Evolutionary conservation across 1,284 basidiomycete species (phyloP).

Genomic region (Rhodotorula sp.): DNA sequence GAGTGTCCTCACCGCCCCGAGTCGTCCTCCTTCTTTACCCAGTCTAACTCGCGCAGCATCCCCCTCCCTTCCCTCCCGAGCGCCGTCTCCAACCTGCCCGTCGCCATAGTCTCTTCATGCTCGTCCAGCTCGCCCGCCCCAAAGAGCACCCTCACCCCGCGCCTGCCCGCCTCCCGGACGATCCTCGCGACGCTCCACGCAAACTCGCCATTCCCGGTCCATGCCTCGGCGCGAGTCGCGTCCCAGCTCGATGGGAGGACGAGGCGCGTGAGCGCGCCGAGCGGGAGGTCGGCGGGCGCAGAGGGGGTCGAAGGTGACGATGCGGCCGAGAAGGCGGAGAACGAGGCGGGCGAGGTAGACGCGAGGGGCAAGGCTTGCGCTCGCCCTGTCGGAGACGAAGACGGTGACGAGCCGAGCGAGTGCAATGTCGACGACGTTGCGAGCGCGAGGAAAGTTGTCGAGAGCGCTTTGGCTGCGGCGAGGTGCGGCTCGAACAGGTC

Average conservation of each 20-base stretch:
- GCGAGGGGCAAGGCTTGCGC: not conserved
- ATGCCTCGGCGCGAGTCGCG: not conserved
- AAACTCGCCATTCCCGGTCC: slow-evolving; percentile 9
- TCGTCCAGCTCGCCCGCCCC: not conserved
- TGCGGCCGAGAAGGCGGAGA: slow-evolving; percentile 1
- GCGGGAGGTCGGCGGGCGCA: not conserved
- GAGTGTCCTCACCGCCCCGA: too few relatives aligned
- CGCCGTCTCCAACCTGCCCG: too few relatives aligned
- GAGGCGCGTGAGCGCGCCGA: not conserved
- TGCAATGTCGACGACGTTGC: not conserved
- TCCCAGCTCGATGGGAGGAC: slow-evolving; percentile 3
- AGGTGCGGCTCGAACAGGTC: slow-evolving; percentile 21
- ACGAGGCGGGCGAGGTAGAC: too few relatives aligned
- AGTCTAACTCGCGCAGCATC: not conserved
- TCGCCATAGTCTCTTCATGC: too few relatives aligned
- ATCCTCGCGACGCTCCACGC: slow-evolving; percentile 12
- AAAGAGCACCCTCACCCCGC: slow-evolving; percentile 4
- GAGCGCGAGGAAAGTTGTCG: slow-evolving; percentile 13
- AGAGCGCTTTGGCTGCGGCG: slow-evolving; percentile 19
- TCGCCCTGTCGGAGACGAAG: not conserved
- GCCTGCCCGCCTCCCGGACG: not conserved
- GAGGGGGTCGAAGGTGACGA: not conserved
- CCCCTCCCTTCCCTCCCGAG: not conserved
- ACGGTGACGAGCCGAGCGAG: not conserved
- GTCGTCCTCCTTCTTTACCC: not conserved